phyloP scores from a whole-genome alignment of 306 rosid species.

The Styphnolobium japonicum region DNA sequence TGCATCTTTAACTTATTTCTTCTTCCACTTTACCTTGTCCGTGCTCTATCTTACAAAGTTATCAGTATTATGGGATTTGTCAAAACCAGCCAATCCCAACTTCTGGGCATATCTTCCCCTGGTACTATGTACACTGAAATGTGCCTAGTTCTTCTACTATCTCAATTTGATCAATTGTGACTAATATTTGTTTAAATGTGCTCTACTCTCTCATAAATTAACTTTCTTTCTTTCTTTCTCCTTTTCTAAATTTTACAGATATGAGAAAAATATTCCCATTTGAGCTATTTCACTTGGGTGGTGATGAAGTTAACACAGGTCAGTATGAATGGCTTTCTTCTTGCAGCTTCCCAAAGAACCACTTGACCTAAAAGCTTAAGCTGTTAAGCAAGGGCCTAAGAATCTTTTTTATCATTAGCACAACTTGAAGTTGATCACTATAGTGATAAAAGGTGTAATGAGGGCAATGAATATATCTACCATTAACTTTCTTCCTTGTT shows the following conservation, averaged over 20 bases:
- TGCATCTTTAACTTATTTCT: slow-evolving; percentile 6
- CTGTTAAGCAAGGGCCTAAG: neutral
- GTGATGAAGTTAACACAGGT: slow-evolving; percentile 97
- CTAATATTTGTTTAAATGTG: neutral
- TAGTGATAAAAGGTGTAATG: slow-evolving; percentile 7
- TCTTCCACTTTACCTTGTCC: neutral
- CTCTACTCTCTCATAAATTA: neutral
- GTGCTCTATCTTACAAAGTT: neutral
- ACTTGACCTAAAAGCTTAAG: slow-evolving; percentile 13
- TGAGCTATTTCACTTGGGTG: slow-evolving; percentile 98
- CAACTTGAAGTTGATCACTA: neutral
- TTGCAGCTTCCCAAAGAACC: neutral
- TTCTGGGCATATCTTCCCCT: neutral
- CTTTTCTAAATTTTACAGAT: slow-evolving; percentile 52
- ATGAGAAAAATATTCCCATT: slow-evolving; percentile 93
- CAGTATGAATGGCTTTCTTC: slow-evolving; percentile 44
- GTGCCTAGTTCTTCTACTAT: neutral
- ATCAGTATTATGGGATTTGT: slow-evolving; percentile 6
- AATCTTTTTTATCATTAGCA: neutral
- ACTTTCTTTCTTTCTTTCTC: neutral
- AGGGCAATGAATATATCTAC: slow-evolving; percentile 11
- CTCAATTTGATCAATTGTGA: neutral
- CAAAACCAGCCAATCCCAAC: neutral
- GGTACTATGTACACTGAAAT: neutral
- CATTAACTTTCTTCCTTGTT: neutral